phyloP scores from a whole-genome alignment of 805 yeast species.

The Barnettozyma sucrosica region DNA sequence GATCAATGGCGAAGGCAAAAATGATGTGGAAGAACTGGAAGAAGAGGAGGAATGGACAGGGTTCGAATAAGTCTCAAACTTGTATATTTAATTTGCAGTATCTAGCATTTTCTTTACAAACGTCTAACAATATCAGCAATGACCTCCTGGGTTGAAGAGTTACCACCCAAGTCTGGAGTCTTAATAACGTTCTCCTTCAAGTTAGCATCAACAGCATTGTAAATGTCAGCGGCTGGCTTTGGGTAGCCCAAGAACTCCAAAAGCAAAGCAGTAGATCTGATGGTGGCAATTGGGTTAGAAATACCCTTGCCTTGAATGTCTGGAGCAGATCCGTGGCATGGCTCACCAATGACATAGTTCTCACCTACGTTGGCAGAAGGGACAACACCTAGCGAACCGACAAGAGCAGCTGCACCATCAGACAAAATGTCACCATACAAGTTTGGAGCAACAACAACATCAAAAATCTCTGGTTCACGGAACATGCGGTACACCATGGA shows the following conservation, averaged over 20 bases:
- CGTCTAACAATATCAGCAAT: slow-evolving; percentile 64
- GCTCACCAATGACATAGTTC: slow-evolving; percentile 94
- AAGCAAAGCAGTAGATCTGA: slow-evolving; percentile 95
- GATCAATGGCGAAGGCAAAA: slow-evolving; percentile 1
- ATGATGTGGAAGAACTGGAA: too few species aligned
- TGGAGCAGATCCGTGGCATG: slow-evolving; percentile 99
- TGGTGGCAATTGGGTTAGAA: slow-evolving; percentile 95
- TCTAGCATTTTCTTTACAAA: slow-evolving; percentile 12
- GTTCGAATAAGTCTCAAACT: slow-evolving; percentile 18
- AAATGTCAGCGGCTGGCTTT: slow-evolving; percentile 85
- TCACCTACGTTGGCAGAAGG: slow-evolving; percentile 99
- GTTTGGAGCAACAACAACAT: slow-evolving; percentile 98
- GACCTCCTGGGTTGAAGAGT: slow-evolving; percentile 80
- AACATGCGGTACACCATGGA: slow-evolving; percentile 99
- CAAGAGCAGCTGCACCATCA: slow-evolving; percentile 97
- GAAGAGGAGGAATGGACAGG: slow-evolving; percentile 29
- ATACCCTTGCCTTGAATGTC: slow-evolving; percentile 95
- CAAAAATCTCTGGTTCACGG: slow-evolving; percentile 96
- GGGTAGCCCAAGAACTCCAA: slow-evolving; percentile 92
- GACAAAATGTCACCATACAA: slow-evolving; percentile 94
- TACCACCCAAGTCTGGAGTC: slow-evolving; percentile 96
- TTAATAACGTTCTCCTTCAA: slow-evolving; percentile 65
- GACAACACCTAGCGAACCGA: slow-evolving; percentile 96
- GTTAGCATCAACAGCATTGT: slow-evolving; percentile 92
- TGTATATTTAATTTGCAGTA: not conserved